Evolutionary conservation across 305 asterid species (phyloP).

Genomic region (Caryopteris hybrid): DNA sequence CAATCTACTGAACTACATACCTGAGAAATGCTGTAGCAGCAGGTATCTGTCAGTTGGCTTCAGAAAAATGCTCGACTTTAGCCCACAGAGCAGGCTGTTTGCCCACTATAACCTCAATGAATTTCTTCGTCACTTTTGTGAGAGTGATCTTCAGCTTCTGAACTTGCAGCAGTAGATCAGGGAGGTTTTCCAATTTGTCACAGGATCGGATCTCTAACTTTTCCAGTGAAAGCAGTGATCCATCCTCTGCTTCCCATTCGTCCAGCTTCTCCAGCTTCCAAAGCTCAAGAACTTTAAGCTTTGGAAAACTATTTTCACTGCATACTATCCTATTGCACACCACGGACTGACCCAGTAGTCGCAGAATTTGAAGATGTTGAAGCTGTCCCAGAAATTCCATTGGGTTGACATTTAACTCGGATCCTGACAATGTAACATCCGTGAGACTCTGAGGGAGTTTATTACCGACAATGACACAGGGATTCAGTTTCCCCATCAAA

Average conservation of each 20-base stretch:
- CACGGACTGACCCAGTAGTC: neutral
- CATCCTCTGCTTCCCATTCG: neutral
- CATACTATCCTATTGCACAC: neutral
- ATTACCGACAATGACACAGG: neutral
- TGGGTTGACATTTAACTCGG: constrained; percentile 9
- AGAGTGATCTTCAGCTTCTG: no score
- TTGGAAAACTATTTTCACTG: constrained; percentile 5
- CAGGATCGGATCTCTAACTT: no score
- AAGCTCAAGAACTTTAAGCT: constrained; percentile 15
- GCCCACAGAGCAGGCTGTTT: no score
- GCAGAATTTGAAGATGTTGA: constrained; percentile 9
- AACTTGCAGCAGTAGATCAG: no score
- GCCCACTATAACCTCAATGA: no score
- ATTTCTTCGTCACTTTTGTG: no score
- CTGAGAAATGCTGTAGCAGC: no score
- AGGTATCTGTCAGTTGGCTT: no score
- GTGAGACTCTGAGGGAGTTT: neutral
- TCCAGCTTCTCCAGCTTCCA: constrained; percentile 22
- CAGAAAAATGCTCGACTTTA: no score
- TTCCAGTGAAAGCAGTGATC: no score
- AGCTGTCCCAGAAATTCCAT: constrained; percentile 8
- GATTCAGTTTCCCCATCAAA: constrained; percentile 19
- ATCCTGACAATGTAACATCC: constrained; percentile 19
- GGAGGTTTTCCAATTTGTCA: no score
- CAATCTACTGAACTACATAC: no score